A percentile compares a stretch with the other conserved stretches of the same genome.
phyloP scores from a whole-genome alignment of 108 stramenopile genomes.

The Cylindrotheca fusiformis region DNA sequence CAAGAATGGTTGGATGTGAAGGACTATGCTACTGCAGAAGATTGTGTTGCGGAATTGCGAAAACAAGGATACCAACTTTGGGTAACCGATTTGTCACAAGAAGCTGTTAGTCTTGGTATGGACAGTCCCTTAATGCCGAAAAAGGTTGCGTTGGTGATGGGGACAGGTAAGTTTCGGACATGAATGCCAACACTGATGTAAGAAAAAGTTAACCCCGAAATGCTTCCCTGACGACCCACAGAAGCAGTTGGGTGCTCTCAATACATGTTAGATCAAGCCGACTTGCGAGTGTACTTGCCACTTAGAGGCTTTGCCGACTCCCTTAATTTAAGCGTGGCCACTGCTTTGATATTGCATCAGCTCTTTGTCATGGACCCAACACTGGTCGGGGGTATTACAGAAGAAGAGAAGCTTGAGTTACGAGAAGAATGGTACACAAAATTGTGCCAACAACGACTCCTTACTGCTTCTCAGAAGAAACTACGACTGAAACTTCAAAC shows the following conservation, averaged over 20 bases:
- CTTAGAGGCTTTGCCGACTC: conserved; percentile 88
- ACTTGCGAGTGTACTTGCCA: conserved; percentile 87
- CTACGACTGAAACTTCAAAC: conserved; percentile 37
- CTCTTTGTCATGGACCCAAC: conserved; percentile 76
- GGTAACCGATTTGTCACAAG: conserved; percentile 85
- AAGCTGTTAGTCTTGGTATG: conserved; percentile 45
- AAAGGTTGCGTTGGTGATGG: conserved; percentile 89
- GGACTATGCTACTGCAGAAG: conserved; percentile 63
- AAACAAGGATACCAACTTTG: conserved; percentile 64
- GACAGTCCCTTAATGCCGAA: conserved; percentile 46
- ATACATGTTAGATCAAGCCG: conserved; percentile 73
- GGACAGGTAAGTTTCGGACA: no score
- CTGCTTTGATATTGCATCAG: conserved; percentile 82
- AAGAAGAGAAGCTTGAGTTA: conserved; percentile 47
- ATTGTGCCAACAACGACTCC: conserved; percentile 69
- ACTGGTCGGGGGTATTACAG: conserved; percentile 57
- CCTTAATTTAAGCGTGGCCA: conserved; percentile 86
- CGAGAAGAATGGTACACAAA: conserved; percentile 74
- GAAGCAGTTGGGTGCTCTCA: conserved; percentile 85
- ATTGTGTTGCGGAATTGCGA: conserved; percentile 63
- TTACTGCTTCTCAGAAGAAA: conserved; percentile 57
- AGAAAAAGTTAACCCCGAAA: no score
- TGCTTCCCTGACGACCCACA: no score
- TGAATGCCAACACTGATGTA: no score
- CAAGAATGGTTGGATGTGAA: conserved; percentile 82